Percentiles rank a stretch among this genome's conserved stretches.
These are phyloP conservation scores for Penicillium coffeae DNA, from an alignment of 495 filamentous ascomycete species.

Conservation along the genomic window DNA sequence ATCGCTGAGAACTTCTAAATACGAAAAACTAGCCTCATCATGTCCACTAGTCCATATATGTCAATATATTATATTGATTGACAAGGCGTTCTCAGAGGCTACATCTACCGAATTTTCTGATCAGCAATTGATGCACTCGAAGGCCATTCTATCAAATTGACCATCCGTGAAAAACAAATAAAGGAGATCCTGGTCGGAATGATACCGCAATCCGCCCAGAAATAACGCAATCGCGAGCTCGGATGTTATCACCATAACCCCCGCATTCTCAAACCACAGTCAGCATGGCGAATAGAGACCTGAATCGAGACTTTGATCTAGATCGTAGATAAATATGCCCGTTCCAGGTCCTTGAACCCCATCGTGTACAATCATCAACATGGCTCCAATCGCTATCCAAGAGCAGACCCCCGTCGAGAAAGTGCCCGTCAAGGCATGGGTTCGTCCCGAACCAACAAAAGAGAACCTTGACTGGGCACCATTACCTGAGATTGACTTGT, in stretches of 20 bases:
- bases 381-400: slow-evolving; percentile 34
- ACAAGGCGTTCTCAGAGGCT: too few species aligned
- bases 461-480: slow-evolving; percentile 47
- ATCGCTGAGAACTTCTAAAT: too few species aligned
- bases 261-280: slow-evolving; percentile 6
- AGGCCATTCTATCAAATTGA: too few species aligned
- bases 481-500: slow-evolving; percentile 52
- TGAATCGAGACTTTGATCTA: background rate
- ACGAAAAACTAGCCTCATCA: too few species aligned
- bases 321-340: background rate
- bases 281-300: background rate
- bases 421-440: slow-evolving; percentile 34
- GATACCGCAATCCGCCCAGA: background rate
- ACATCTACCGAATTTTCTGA: too few species aligned
- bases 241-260: slow-evolving; percentile 18
- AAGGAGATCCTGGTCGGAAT: background rate
- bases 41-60: too few species aligned
- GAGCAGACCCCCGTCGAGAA: slow-evolving; percentile 1
- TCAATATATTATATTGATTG: too few species aligned
- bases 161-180: too few species aligned
- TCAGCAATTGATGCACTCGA: too few species aligned
- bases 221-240: slow-evolving; percentile 17
- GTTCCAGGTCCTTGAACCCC: background rate
- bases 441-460: slow-evolving; percentile 29
- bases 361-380: slow-evolving; percentile 8